Evolutionary conservation across 2,329 filamentous ascomycete genomes (phyloP).

Genomic region (Talaromyces amestolkiae): DNA sequence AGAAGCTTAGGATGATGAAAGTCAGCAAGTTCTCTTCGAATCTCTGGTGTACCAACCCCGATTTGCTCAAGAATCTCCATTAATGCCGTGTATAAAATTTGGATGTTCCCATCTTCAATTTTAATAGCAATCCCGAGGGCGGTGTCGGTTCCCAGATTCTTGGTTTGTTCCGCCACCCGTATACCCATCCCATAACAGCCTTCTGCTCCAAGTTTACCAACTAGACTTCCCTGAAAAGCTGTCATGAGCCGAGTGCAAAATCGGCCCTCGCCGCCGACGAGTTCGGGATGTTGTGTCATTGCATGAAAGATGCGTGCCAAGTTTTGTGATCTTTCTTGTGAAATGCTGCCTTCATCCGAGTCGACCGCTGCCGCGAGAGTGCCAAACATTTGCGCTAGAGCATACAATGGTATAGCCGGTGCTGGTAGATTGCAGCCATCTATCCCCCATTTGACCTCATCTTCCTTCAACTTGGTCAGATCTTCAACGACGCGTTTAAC

Average conservation of each 20-base stretch:
- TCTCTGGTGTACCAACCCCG: conserved; percentile 35
- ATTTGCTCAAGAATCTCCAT: conserved; percentile 48
- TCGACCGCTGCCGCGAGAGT: conserved; percentile 36
- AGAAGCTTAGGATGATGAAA: conserved; percentile 37
- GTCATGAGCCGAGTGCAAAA: conserved; percentile 51
- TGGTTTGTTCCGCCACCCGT: conserved; percentile 38
- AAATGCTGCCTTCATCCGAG: neutral
- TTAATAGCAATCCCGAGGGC: conserved; percentile 49
- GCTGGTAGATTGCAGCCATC: conserved; percentile 52
- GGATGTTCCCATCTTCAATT: conserved; percentile 49
- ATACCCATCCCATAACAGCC: conserved; percentile 50
- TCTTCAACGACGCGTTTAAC: conserved; percentile 41
- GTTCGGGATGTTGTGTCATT: conserved; percentile 45
- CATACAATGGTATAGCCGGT: conserved; percentile 42
- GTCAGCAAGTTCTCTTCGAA: conserved; percentile 28
- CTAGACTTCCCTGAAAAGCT: conserved; percentile 36
- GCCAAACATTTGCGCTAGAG: conserved; percentile 39
- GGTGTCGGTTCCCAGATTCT: conserved; percentile 36
- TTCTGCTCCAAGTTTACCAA: conserved; percentile 53
- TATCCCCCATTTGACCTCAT: conserved; percentile 42
- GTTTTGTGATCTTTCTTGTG: conserved; percentile 23
- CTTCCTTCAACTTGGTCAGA: conserved; percentile 29
- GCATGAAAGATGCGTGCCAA: conserved; percentile 42
- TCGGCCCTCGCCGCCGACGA: conserved; percentile 46
- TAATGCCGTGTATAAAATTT: conserved; percentile 46